Percentiles rank a stretch among this genome's conserved stretches.
Evolutionary conservation across 2,329 filamentous ascomycete genomes (phyloP).

Genomic region (Fusarium subglutinans): DNA sequence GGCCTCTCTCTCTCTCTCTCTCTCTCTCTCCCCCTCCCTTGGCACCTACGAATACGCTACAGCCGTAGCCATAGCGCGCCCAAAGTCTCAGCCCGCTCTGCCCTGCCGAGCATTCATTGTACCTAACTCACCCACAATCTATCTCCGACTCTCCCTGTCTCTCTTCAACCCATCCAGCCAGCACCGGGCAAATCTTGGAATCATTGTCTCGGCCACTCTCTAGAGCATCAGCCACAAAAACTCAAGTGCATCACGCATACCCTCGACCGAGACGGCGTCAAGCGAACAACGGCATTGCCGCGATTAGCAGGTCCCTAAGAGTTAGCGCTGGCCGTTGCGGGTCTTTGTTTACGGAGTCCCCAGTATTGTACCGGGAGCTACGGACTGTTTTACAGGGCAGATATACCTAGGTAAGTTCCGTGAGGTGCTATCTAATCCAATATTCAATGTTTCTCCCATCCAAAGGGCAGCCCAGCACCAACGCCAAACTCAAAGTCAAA

Average conservation of each 20-base stretch:
- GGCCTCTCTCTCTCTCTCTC: neutral
- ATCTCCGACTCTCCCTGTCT: neutral
- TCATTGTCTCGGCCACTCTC: neutral
- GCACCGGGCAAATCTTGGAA: neutral
- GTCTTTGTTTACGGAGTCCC: slow-evolving; percentile 35
- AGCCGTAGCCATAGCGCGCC: slow-evolving; percentile 22
- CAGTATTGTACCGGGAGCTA: slow-evolving; percentile 40
- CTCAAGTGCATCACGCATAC: slow-evolving; percentile 1
- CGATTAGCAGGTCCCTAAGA: slow-evolving; percentile 37
- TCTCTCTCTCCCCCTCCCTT: slow-evolving; percentile 3
- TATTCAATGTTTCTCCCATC: slow-evolving; percentile 39
- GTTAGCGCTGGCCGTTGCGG: slow-evolving; percentile 39
- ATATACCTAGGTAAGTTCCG: slow-evolving; percentile 27
- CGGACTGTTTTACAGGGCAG: slow-evolving; percentile 34
- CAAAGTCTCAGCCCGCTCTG: slow-evolving; percentile 32
- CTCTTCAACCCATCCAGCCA: neutral
- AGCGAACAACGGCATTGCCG: slow-evolving; percentile 42
- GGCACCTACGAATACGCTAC: slow-evolving; percentile 16
- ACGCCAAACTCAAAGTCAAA: neutral
- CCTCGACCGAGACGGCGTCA: slow-evolving; percentile 34
- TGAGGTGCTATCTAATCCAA: slow-evolving; percentile 27
- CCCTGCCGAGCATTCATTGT: neutral
- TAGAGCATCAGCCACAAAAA: neutral
- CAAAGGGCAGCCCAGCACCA: slow-evolving; percentile 21
- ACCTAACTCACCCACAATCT: slow-evolving; percentile 1